These are phyloP conservation scores for Stephania cephalantha DNA, from an alignment of 164 flowering plant species.

Conservation along the genomic window DNA sequence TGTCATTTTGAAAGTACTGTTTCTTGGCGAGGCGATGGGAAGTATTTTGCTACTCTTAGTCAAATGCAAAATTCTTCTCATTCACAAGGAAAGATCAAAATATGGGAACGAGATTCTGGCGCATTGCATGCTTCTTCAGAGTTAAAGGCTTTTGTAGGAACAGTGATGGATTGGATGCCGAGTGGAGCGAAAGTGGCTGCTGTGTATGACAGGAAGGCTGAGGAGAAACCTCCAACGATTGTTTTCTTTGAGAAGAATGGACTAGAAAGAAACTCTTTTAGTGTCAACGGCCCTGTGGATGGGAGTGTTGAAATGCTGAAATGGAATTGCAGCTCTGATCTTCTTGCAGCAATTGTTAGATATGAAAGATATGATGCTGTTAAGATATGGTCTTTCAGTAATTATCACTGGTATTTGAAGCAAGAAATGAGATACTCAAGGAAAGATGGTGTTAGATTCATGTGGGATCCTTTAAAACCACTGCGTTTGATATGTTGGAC, in stretches of 20 bases:
- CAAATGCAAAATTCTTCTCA: constrained; percentile 29
- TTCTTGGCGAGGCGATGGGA: constrained; percentile 98
- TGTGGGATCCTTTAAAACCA: constrained; percentile 82
- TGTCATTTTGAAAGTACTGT: constrained; percentile 34
- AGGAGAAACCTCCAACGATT: constrained; percentile 49
- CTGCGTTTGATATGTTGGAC: constrained; percentile 80
- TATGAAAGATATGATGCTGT: constrained; percentile 52
- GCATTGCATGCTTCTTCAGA: constrained; percentile 71
- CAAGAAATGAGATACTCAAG: constrained; percentile 64
- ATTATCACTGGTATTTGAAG: constrained; percentile 90
- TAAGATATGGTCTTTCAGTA: constrained; percentile 86
- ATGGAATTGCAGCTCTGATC: constrained; percentile 90
- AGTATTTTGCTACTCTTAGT: constrained; percentile 68
- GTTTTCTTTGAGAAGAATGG: constrained; percentile 90
- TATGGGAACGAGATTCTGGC: constrained; percentile 94
- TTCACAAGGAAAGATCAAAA: constrained; percentile 44
- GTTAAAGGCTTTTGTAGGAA: constrained; percentile 48
- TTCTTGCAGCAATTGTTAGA: constrained; percentile 73
- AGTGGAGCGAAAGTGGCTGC: constrained; percentile 88
- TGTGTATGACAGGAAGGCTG: constrained; percentile 51
- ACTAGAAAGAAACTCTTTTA: constrained; percentile 72
- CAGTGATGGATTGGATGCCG: constrained; percentile 87
- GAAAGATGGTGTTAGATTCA: constrained; percentile 53
- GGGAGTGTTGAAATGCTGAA: constrained; percentile 51
- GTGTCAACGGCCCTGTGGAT: constrained; percentile 44